These are phyloP conservation scores for Tetradesmus obliquus DNA, from an alignment of 139 green algal species.

Conservation along the genomic window DNA sequence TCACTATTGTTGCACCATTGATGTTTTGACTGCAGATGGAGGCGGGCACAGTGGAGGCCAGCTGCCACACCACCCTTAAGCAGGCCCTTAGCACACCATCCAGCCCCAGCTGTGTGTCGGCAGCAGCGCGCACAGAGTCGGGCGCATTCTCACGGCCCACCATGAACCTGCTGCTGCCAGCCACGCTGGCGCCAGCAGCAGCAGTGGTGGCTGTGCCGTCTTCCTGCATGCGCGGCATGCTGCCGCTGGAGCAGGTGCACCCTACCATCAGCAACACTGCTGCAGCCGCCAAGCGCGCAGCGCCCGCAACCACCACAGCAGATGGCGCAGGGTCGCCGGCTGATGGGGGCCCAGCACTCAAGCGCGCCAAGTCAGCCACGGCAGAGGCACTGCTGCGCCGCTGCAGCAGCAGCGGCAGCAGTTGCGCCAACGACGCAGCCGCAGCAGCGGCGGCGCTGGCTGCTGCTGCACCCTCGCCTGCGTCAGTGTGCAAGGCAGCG, in stretches of 20 bases:
- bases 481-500: not conserved
- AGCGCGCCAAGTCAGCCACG: not conserved
- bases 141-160: not conserved
- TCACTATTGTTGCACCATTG: not conserved
- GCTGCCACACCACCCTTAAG: not conserved
- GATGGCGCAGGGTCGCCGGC: not conserved
- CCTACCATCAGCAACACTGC: not conserved
- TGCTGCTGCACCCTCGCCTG: not conserved
- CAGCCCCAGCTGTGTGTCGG: slow-evolving; percentile 26
- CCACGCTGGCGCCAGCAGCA: not conserved
- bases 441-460: not conserved
- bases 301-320: not conserved
- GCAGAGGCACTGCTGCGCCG: not conserved
- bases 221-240: not conserved
- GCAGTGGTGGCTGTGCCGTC: not conserved
- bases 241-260: slow-evolving; percentile 23
- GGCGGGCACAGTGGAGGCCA: not conserved
- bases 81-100: slow-evolving; percentile 2
- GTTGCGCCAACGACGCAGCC: not conserved
- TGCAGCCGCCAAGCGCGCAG: not conserved
- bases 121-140: not conserved
- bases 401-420: slow-evolving; percentile 24
- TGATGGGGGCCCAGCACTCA: not conserved
- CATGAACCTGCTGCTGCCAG: not conserved
- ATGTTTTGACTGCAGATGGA: not conserved